Evolutionary conservation across 257 asterid species (phyloP), one percentile per base, ranked within the genome.

Genomic region (Verbascum thapsus): DNA sequence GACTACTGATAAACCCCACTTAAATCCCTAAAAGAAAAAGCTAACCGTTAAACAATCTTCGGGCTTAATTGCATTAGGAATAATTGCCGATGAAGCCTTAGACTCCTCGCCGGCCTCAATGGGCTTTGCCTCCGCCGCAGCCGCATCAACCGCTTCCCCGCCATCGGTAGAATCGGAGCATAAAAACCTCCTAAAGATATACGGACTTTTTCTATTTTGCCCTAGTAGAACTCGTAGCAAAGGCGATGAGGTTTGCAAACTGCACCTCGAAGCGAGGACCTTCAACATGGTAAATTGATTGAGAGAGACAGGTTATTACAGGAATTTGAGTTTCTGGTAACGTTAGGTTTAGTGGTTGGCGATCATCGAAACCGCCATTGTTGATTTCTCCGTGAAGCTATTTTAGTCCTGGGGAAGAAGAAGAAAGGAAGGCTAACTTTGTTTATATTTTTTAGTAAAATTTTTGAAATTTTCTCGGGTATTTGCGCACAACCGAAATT

Each of bases 11-110:
- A 16, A 54, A 72, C 15, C 43, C 56, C 51, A 2, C 2, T 15
- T 7, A 37, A 61, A 45, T 64, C 35, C 42, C 20, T 18, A 70
- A 43, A 57, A 41, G 58, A 70, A 43, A 57, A 41, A 61, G 53
- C 86, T 58, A 42, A 90, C 99, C 86, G 95, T 80, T 47, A 90
- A 76, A 75, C 85, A 94, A 81, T 94, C 98, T 80, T 94, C 96
- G 1, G 95, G 96, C 64, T 70, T 86, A 74, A 90, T 82, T 35
- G 72, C 85, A 37, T 95, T 80, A 20, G 97, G 96, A 42, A 94
- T 79, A 19, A 90, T 81, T 19, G 97, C 90, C 5, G 95, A 68
- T 0, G 99, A 78, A 38, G 88, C 64, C 51, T 82, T 80, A 5
- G 95, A 73, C 15, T 86, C 95, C 8, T 78, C 90, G n/a, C 64